Conservation (phyloP, 1,284 basidiomycete species). For the Fomes fomentarius region DNA sequence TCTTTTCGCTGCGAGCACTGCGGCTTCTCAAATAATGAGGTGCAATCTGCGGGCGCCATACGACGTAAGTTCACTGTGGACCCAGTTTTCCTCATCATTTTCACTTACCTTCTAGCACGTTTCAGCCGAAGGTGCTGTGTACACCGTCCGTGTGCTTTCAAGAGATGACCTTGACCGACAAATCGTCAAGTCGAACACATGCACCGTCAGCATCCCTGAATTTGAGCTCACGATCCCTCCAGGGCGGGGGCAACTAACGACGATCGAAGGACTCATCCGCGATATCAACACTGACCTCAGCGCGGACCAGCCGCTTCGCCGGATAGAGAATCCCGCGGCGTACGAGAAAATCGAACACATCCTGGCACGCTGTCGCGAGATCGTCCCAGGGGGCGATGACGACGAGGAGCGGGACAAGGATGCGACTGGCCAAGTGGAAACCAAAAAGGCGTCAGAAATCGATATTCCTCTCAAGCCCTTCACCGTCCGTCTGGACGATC, state of each 20-base stretch:
- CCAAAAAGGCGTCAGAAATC: constrained; percentile 40
- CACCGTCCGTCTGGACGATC: constrained; percentile 90
- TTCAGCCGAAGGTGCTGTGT: constrained; percentile 68
- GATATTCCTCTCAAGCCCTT: constrained; percentile 72
- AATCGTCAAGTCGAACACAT: constrained; percentile 88
- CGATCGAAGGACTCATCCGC: constrained; percentile 90
- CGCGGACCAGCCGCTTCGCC: constrained; percentile 85
- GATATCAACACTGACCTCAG: constrained; percentile 86
- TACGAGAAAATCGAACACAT: constrained; percentile 83
- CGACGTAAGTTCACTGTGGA: constrained; percentile 59
- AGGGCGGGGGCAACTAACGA: constrained; percentile 91
- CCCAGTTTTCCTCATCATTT: neutral
- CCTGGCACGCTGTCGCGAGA: constrained; percentile 66
- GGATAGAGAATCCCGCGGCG: constrained; percentile 79
- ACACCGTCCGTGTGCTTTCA: constrained; percentile 82
- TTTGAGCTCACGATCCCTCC: constrained; percentile 91
- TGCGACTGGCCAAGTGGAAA: constrained; percentile 28
- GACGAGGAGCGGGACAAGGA: constrained; percentile 36
- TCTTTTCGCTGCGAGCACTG: constrained; percentile 97
- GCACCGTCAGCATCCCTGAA: constrained; percentile 86
- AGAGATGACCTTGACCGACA: constrained; percentile 90
- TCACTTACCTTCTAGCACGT: neutral
- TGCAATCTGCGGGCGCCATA: constrained; percentile 90
- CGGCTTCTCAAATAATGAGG: constrained; percentile 90
- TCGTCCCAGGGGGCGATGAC: constrained; percentile 72